Evolutionary conservation across 305 asterid species (phyloP), one percentile per base, ranked within the genome.

Genomic region (Fraxinus albicans): DNA sequence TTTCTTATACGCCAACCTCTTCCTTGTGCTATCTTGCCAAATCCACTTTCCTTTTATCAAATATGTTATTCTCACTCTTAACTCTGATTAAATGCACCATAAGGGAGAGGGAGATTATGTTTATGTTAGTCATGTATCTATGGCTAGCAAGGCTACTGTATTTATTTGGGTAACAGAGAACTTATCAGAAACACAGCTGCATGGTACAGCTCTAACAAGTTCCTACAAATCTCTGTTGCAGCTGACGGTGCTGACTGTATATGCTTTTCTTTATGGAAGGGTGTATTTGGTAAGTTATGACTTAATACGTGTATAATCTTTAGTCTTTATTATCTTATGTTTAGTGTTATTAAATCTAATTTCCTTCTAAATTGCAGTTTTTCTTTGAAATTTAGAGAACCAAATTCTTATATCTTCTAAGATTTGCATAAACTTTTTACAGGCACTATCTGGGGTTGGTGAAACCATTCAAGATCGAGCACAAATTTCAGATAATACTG

Each of bases 401-500:
- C 7, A 9, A 69, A 69, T 17, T 34, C 9, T 34, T 72, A 40
- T 78, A n/a, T 84, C 73, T 82, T 78, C 83, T 83, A 25, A 84
- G 83, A 34, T 88, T 78, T 77, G 67, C 27, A 36, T 83, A 77
- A 63, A 82, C 81, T 82, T 82, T 69, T 85, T 85, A 85, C 87
- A 90, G 99, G 99, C 99, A 77, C 88, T 96, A 86, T 96, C 99
- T 86, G 99, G 99, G 29, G 95, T 95, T 86, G 99, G 98, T 58
- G 98, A 91, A 89, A 74, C 88, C 82, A 79, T 96, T 80, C 89
- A 89, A 87, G 87, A 82, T 44, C 83, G 90, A 87, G 92, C 98
- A 35, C 76, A 88, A 74, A 79, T 96, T 81, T 77, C 79, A 42
- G 81, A 89, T 60, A 96, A 96, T 85, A 83, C 90, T 73, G 91